Evolutionary conservation across 352 stramenopile species (phyloP).

Genomic region (Globisporangium ultimum): DNA sequence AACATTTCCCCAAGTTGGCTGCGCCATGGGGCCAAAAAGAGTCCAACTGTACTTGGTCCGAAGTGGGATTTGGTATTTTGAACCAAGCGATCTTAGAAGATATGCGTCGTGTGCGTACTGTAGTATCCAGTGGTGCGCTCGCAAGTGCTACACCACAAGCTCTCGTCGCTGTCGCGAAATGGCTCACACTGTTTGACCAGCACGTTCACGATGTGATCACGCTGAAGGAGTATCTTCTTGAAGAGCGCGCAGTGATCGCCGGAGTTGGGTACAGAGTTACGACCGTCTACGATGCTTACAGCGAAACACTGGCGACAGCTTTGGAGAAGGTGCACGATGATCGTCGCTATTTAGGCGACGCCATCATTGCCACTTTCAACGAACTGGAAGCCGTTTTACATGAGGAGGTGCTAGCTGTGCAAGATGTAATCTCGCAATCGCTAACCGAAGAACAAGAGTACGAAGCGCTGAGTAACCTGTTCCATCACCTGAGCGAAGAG

Average conservation of each 20-base stretch:
- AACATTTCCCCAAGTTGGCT: conserved; percentile 22
- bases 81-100: conserved; percentile 62
- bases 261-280: conserved; percentile 58
- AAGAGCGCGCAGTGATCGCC: conserved; percentile 54
- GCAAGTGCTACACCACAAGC: conserved; percentile 43
- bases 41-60: conserved; percentile 41
- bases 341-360: conserved; percentile 34
- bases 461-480: conserved; percentile 54
- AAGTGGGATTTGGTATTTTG: conserved; percentile 48
- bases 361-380: conserved; percentile 40
- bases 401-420: conserved; percentile 50
- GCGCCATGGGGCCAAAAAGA: conserved; percentile 45
- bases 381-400: conserved; percentile 52
- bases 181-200: conserved; percentile 59
- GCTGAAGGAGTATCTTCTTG: conserved; percentile 66
- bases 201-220: conserved; percentile 52
- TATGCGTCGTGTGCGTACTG: conserved; percentile 41
- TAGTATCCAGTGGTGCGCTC: conserved; percentile 50
- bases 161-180: conserved; percentile 54
- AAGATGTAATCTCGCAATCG: conserved; percentile 48
- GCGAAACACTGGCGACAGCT: conserved; percentile 38
- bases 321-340: conserved; percentile 55
- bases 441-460: conserved; percentile 55
- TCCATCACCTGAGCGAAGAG: conserved; percentile 56
- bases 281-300: conserved; percentile 59